A percentile compares a stretch with the other conserved stretches of the same genome.
These are phyloP conservation scores for Vanilla planifolia DNA, from an alignment of 106 monocot species.

Conservation along the genomic window DNA sequence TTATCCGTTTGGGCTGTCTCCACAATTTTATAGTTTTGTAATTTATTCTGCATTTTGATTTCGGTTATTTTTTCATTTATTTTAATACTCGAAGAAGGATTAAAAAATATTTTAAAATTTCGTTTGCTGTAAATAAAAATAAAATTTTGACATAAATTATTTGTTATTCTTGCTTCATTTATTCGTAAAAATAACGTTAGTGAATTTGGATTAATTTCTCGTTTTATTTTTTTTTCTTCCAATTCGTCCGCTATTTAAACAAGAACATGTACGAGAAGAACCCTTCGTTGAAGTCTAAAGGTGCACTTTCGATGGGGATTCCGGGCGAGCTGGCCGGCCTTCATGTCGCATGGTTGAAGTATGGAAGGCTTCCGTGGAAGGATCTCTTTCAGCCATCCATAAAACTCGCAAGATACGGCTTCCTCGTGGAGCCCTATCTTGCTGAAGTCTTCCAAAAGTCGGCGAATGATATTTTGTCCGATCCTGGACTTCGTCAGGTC, in stretches of 20 bases:
- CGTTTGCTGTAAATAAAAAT: too few species aligned
- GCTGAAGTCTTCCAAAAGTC: conserved; percentile 11
- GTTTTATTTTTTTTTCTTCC: too few species aligned
- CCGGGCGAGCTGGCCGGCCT: conserved; percentile 61
- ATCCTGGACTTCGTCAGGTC: conserved; percentile 58
- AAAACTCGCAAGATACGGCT: conserved; percentile 66
- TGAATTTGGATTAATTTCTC: too few species aligned
- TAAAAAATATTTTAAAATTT: background rate
- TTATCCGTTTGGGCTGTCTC: too few species aligned
- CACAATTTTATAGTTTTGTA: too few species aligned
- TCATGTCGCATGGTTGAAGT: conserved; percentile 47
- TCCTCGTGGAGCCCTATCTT: conserved; percentile 40
- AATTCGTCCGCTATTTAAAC: conserved; percentile 12
- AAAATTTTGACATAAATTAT: too few species aligned
- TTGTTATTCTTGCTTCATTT: too few species aligned
- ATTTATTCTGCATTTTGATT: too few species aligned
- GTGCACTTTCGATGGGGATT: conserved; percentile 65
- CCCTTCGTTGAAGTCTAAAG: conserved; percentile 37
- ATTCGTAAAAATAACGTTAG: too few species aligned
- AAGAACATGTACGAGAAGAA: conserved; percentile 79
- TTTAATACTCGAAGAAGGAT: background rate
- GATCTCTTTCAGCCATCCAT: conserved; percentile 68
- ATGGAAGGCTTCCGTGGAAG: conserved; percentile 70
- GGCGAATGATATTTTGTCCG: conserved; percentile 31
- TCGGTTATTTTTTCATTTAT: too few species aligned